Conservation (phyloP, 2,329 filamentous ascomycete genomes). For the Hypoxylon sp. region DNA sequence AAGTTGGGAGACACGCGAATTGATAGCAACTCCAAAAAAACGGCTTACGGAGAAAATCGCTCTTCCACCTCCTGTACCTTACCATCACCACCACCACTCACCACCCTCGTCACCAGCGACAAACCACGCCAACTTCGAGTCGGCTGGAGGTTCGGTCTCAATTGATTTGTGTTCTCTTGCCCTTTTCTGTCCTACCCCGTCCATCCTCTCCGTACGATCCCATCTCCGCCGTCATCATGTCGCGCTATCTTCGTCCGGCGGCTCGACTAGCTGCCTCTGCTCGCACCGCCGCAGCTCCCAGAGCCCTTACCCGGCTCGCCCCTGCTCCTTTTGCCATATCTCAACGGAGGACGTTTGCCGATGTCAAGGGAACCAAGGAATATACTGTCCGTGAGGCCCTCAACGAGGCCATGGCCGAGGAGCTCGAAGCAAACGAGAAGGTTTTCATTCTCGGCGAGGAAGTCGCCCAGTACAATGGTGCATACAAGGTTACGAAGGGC, state of each 20-base stretch:
- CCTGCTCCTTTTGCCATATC: slow-evolving; percentile 54
- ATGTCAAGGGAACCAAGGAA: slow-evolving; percentile 76
- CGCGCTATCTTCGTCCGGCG: slow-evolving; percentile 65
- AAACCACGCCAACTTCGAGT: slow-evolving; percentile 37
- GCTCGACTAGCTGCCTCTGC: slow-evolving; percentile 62
- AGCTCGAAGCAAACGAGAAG: slow-evolving; percentile 93
- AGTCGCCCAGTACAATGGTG: slow-evolving; percentile 99
- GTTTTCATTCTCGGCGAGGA: slow-evolving; percentile 98
- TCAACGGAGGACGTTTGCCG: slow-evolving; percentile 69
- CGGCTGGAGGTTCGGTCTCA: slow-evolving; percentile 41
- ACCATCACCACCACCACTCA: slow-evolving; percentile 22
- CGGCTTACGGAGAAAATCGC: slow-evolving; percentile 50
- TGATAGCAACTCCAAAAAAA: slow-evolving; percentile 43
- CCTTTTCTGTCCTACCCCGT: slow-evolving; percentile 13
- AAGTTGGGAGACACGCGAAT: slow-evolving; percentile 44
- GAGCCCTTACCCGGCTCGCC: slow-evolving; percentile 53
- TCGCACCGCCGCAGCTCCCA: slow-evolving; percentile 54
- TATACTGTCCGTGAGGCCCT: slow-evolving; percentile 96
- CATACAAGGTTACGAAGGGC: slow-evolving; percentile 99
- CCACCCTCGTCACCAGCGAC: slow-evolving; percentile 22
- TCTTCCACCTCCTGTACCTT: slow-evolving; percentile 37
- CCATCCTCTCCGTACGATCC: slow-evolving; percentile 34
- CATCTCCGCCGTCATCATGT: slow-evolving; percentile 55
- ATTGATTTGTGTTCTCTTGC: slow-evolving; percentile 12
- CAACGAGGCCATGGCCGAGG: slow-evolving; percentile 97